Evolutionary conservation across 768 basidiomycete genomes (phyloP).

Genomic region (Pleurotus tuoliensis): DNA sequence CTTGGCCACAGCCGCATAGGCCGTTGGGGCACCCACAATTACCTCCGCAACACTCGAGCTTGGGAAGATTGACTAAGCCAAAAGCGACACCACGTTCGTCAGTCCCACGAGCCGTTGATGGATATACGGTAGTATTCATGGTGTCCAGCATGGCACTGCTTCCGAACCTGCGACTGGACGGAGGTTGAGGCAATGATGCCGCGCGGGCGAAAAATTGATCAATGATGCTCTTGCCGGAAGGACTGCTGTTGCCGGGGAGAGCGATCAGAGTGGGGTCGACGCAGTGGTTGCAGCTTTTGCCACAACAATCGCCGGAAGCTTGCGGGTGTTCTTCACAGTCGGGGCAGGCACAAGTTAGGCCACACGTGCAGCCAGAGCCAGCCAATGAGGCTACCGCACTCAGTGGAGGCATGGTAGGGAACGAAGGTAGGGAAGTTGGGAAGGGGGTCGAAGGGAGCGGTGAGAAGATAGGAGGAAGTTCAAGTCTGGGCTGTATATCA

Average conservation of each 20-base stretch:
- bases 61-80: constrained; percentile 54
- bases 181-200: constrained; percentile 64
- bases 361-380: constrained; percentile 71
- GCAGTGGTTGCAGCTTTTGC: constrained; percentile 40
- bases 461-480: constrained; percentile 46
- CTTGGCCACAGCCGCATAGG: constrained; percentile 50
- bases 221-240: constrained; percentile 31
- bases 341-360: constrained; percentile 64
- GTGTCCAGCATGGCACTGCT: constrained; percentile 41
- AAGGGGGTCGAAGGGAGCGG: constrained; percentile 19
- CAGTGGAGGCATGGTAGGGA: constrained; percentile 58
- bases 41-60: constrained; percentile 65
- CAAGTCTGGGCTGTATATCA: constrained; percentile 26
- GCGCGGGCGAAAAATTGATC: constrained; percentile 66
- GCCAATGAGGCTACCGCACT: constrained; percentile 55
- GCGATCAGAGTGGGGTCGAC: constrained; percentile 23
- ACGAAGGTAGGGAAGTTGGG: constrained; percentile 35
- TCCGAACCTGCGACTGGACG: constrained; percentile 36
- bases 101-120: constrained; percentile 27
- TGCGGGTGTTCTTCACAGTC: constrained; percentile 64
- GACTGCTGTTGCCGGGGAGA: neutral
- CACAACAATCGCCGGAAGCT: constrained; percentile 21
- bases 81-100: constrained; percentile 41
- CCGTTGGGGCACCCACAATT: constrained; percentile 53
- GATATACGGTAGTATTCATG: constrained; percentile 43